Evolutionary conservation across 139 green algal species (phyloP), one percentile per base, ranked within the genome.

Genomic region (Penium margaritaceum): DNA sequence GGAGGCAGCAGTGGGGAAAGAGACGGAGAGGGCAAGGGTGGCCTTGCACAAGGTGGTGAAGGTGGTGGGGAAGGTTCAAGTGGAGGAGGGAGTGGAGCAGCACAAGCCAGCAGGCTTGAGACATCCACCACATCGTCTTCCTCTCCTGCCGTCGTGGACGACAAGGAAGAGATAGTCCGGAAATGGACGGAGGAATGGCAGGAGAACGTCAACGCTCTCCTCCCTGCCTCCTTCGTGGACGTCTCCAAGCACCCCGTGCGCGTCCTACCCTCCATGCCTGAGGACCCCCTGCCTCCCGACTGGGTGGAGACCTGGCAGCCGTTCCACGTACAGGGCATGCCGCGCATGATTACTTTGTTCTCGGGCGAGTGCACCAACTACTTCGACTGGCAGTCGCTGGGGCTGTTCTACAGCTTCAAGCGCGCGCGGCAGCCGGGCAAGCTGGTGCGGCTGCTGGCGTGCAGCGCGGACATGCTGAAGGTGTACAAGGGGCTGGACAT

Each of bases 341-440:
- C 64, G 33, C 32, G 34, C 7, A 72, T 72, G 33, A 9, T 30
- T 14, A 78, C 70, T 5, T 14, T 78, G 5, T 78, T 78, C 34
- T 75, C 62, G 24, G 62, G 27, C 21, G 70, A 78, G 70, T 78
- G 70, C 70, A 69, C 3, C 43, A 14, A 24, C 29, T 78, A 78
- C 24, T 78, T 78, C 30, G 70, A 78, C 62, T 78, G 70, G 70
- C 70, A 78, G 63, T 29, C 70, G 24, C 35, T 78, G 19, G 70
- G 62, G 33, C 51, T 78, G 41, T 27, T 66, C 27, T 62, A 78
- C 51, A 78, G 70, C 41, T 57, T 78, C 35, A n/a, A 27, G 5
- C 33, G 37, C 19, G 77, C 63, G 24, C 63, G 70, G 6, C 70
- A 78, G 46, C 70, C 70, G n/a, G 70, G 70, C 19, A 9, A 14